Conservation (phyloP, 768 basidiomycete genomes). For the Thelephora aurantiotincta region DNA sequence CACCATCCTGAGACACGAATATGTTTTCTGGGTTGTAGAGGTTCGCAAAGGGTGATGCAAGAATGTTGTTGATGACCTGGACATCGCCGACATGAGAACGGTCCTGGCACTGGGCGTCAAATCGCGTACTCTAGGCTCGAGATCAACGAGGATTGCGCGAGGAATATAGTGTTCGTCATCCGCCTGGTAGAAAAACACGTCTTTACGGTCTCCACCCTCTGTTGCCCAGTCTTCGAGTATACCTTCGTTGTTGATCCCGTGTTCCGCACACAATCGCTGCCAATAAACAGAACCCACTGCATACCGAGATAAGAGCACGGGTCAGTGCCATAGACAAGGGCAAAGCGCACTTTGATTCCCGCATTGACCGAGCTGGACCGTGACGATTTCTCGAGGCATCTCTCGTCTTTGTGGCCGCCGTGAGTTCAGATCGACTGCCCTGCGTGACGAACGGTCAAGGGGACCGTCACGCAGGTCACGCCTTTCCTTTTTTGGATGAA, state of each 20-base stretch:
- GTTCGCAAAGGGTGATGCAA: constrained; percentile 74
- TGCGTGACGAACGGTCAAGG: neutral
- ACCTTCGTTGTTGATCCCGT: constrained; percentile 92
- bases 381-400: constrained; percentile 80
- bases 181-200: constrained; percentile 99
- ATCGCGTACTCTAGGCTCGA: constrained; percentile 77
- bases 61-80: constrained; percentile 94
- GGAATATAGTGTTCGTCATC: constrained; percentile 99
- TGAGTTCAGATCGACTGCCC: too few species aligned
- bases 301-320: constrained; percentile 1
- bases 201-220: constrained; percentile 91
- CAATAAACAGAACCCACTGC: constrained; percentile 95
- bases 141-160: constrained; percentile 87
- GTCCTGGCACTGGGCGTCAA: neutral
- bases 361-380: constrained; percentile 79
- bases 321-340: constrained; percentile 5
- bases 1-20: constrained; percentile 89
- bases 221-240: constrained; percentile 96
- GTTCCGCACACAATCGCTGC: constrained; percentile 96
- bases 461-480: neutral
- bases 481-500: neutral
- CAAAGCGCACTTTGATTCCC: constrained; percentile 70
- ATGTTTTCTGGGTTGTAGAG: constrained; percentile 98
- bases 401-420: neutral
- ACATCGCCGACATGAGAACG: neutral